Evolutionary conservation across 305 asterid species (phyloP), one percentile per base, ranked within the genome.

Genomic region (Stenogyne calaminthoides): DNA sequence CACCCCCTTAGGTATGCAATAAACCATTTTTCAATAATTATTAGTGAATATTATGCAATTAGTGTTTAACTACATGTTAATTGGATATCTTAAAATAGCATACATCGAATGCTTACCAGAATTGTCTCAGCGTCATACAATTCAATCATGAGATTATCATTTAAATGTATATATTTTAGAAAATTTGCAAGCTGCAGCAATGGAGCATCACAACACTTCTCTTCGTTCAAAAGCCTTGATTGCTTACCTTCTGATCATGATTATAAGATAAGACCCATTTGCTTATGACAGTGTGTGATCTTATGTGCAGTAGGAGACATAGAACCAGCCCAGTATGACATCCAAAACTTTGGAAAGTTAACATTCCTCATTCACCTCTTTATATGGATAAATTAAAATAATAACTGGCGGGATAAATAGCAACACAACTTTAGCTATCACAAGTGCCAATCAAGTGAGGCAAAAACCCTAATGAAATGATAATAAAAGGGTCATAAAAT

Each of bases 241-340:
- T 72, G 39, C 42, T 34, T 49, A 7, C 63, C 39, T 27, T 29
- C 37, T 58, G 63, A 19, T 61, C 42, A 51, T 15, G 15, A 14
- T 51, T 72, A 14, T 15, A 51, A 57, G 57, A 73, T 73, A 52
- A 37, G 37, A 65, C 52, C n/a, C 32, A 73, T 55, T 54, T 46
- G 37, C 70, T 22, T 34, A 51, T 16, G 6, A 32, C 46, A 20
- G 12, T 19, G 37, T 66, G 27, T 22, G 42, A 66, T 25, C 27
- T n/a, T 19, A 18, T 10, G 32, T 63, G 15, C 9, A 63, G 19
- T 47, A 63, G 68, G 16, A 18, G 40, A 47, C 20, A 3, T 25
- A 25, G 71, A 39, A 25, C 22, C 57, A 25, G 57, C 25, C 11
- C 36, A 11, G 37, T 9, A n/a, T 58, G 5, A 65, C 29, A 44